Percentiles rank a stretch among this genome's conserved stretches.
These are phyloP conservation scores for Rhizophora apiculata DNA, from an alignment of 345 rosid species.

Conservation along the genomic window DNA sequence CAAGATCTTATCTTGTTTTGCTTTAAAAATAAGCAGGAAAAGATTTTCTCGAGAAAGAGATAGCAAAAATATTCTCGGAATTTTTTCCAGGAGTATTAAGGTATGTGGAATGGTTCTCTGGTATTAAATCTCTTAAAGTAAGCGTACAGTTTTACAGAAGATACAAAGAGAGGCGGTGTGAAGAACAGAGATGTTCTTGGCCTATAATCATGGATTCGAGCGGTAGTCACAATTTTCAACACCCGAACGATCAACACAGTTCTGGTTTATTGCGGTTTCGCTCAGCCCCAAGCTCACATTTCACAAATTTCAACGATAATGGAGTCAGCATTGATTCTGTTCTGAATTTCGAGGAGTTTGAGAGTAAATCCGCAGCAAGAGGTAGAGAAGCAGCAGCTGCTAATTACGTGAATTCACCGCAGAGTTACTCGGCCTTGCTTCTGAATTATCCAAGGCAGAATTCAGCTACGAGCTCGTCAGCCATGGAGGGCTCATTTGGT, in stretches of 20 bases:
- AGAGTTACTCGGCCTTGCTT: conserved; percentile 55
- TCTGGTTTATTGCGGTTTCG: conserved; percentile 78
- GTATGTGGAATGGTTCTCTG: conserved; percentile 24
- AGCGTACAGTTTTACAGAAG: conserved; percentile 3
- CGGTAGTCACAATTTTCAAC: conserved; percentile 29
- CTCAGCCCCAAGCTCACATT: conserved; percentile 70
- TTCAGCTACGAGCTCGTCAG: conserved; percentile 39
- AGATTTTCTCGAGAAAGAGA: conserved; percentile 36
- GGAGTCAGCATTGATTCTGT: conserved; percentile 28
- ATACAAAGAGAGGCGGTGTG: background rate
- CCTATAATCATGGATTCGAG: conserved; percentile 57
- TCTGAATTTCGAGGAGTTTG: conserved; percentile 30
- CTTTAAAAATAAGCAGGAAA: conserved; percentile 59
- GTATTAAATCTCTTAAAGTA: conserved; percentile 21
- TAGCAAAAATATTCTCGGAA: conserved; percentile 33
- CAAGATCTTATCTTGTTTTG: conserved; percentile 75
- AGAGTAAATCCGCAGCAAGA: conserved; percentile 22
- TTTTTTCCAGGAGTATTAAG: conserved; percentile 12
- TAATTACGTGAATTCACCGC: conserved; percentile 37
- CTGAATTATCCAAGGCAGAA: conserved; percentile 76
- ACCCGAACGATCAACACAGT: conserved; percentile 46
- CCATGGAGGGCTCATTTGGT: conserved; percentile 51
- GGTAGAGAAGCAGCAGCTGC: conserved; percentile 30
- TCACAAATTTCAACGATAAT: conserved; percentile 34
- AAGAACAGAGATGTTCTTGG: conserved; percentile 11